phyloP scores from a whole-genome alignment of 805 yeast species.

The Wickerhamomyces ciferrii region DNA sequence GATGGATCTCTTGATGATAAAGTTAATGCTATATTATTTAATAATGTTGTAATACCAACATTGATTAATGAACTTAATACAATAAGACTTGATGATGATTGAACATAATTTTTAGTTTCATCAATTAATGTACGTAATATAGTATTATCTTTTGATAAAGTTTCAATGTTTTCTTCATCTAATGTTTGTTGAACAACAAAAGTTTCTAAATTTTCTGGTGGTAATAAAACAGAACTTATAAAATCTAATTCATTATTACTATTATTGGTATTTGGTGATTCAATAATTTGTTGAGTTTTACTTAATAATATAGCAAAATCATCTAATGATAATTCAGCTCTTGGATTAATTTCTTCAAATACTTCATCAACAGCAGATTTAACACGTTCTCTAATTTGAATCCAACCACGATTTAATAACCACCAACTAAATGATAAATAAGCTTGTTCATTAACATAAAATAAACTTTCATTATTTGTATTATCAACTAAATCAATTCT shows the following conservation, averaged over 20 bases:
- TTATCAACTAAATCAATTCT: conserved; percentile 15
- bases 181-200: conserved; percentile 50
- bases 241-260: conserved; percentile 13
- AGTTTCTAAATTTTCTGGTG: conserved; percentile 47
- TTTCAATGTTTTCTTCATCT: conserved; percentile 32
- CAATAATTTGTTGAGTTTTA: conserved; percentile 32
- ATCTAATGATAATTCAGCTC: conserved; percentile 59
- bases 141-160: conserved; percentile 21
- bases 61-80: conserved; percentile 31
- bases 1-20: conserved; percentile 11
- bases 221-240: conserved; percentile 32
- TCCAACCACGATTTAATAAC: conserved; percentile 86
- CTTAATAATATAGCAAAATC: conserved; percentile 48
- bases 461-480: conserved; percentile 20
- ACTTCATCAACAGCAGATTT: conserved; percentile 52
- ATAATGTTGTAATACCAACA: conserved; percentile 30
- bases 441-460: conserved; percentile 68
- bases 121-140: conserved; percentile 31
- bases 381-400: conserved; percentile 45
- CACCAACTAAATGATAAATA: conserved; percentile 91
- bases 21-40: conserved; percentile 20
- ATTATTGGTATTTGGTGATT: conserved; percentile 9
- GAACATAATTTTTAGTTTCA: conserved; percentile 37
- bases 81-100: conserved; percentile 28
- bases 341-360: conserved; percentile 62